phyloP scores from a whole-genome alignment of 1,284 basidiomycete species.

The Meira miltonrushii region DNA sequence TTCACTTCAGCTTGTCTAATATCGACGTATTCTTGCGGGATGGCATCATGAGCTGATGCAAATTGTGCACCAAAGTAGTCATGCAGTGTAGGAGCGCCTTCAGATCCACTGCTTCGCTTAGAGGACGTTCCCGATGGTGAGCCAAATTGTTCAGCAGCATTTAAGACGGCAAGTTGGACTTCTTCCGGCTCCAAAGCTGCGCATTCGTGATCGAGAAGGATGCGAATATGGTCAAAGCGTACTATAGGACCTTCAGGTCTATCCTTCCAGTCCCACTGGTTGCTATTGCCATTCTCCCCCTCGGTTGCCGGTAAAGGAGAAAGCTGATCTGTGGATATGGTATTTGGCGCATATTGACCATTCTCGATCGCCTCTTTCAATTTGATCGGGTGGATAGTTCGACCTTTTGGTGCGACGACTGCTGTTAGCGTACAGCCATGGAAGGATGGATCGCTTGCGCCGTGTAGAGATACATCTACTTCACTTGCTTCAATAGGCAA shows the following conservation, averaged over 20 bases:
- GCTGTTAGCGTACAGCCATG: slow-evolving; percentile 28
- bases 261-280: slow-evolving; percentile 38
- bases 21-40: slow-evolving; percentile 19
- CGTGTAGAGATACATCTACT: slow-evolving; percentile 27
- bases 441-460: slow-evolving; percentile 15
- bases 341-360: neutral
- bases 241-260: slow-evolving; percentile 38
- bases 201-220: slow-evolving; percentile 31
- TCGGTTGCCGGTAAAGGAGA: too few species aligned
- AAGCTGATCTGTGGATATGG: too few species aligned
- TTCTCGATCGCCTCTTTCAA: neutral
- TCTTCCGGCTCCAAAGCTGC: slow-evolving; percentile 27
- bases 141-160: neutral
- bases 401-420: slow-evolving; percentile 23
- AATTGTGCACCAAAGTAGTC: neutral
- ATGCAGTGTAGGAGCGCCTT: neutral
- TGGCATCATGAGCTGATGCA: neutral
- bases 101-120: neutral
- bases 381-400: slow-evolving; percentile 39
- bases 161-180: slow-evolving; percentile 23
- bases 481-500: slow-evolving; percentile 21
- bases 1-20: slow-evolving; percentile 22
- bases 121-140: neutral
- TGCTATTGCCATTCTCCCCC: neutral
- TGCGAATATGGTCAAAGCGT: slow-evolving; percentile 22